These are phyloP conservation scores for Antarctomyces pellizariae DNA, from an alignment of 495 filamentous ascomycete species.

Conservation along the genomic window DNA sequence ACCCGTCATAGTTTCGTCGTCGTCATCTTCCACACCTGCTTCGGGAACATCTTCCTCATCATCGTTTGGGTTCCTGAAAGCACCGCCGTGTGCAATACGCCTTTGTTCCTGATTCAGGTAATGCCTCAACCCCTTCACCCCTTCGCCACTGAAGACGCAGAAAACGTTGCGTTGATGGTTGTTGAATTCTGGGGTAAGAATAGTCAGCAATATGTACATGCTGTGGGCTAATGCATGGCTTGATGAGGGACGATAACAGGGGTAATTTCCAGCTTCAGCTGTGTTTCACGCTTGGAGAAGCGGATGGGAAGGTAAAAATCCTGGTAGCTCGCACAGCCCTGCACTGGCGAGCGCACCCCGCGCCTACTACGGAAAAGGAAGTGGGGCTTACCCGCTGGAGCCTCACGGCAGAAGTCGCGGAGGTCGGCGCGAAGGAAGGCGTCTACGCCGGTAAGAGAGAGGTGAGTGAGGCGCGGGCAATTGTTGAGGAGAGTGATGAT, in stretches of 20 bases:
- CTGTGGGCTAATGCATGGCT: no score
- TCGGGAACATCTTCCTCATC: constrained; percentile 10
- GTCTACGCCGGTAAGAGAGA: constrained; percentile 87
- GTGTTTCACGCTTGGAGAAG: no score
- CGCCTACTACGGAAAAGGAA: neutral
- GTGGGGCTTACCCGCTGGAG: constrained; percentile 36
- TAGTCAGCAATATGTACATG: no score
- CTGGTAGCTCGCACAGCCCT: no score
- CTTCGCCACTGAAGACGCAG: constrained; percentile 86
- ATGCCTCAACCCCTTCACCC: constrained; percentile 53
- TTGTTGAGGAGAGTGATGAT: constrained; percentile 74
- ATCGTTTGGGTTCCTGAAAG: neutral
- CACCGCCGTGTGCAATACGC: neutral
- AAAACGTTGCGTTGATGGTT: constrained; percentile 86
- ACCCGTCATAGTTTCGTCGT: constrained; percentile 30
- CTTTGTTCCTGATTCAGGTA: constrained; percentile 34
- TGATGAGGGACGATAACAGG: no score
- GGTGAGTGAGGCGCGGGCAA: constrained; percentile 79
- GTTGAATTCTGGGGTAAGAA: constrained; percentile 57
- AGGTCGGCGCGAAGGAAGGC: constrained; percentile 59
- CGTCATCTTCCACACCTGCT: constrained; percentile 31
- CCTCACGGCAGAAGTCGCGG: constrained; percentile 60
- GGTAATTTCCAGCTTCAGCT: no score
- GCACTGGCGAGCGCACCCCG: no score
- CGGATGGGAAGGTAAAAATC: no score